Evolutionary conservation across 306 rosid genomes (phyloP).

Genomic region (Malus sieversii): DNA sequence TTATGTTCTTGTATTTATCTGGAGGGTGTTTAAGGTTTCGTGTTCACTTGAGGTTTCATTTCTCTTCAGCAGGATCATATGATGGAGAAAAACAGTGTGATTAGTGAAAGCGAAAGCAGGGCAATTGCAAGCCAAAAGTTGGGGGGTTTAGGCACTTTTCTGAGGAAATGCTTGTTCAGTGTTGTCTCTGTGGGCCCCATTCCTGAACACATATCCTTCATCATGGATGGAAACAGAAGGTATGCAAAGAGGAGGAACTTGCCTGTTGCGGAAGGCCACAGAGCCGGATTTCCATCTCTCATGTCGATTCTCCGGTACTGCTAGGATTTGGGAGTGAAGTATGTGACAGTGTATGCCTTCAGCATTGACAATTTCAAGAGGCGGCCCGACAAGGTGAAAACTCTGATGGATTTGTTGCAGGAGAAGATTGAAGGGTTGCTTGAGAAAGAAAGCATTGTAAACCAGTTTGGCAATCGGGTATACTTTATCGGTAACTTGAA

Average conservation of each 20-base stretch:
- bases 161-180: slow-evolving; percentile 48
- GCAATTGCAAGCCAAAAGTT: slow-evolving; percentile 6
- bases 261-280: slow-evolving; percentile 51
- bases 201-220: slow-evolving; percentile 73
- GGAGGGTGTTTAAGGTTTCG: slow-evolving; percentile 9
- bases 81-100: slow-evolving; percentile 34
- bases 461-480: slow-evolving; percentile 50
- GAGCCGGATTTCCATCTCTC: slow-evolving; percentile 54
- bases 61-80: slow-evolving; percentile 14
- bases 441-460: slow-evolving; percentile 36
- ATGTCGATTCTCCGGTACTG: slow-evolving; percentile 48
- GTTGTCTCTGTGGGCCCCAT: slow-evolving; percentile 55
- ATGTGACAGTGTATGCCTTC: slow-evolving; percentile 67
- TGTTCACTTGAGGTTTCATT: slow-evolving; percentile 6
- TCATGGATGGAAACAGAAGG: slow-evolving; percentile 91
- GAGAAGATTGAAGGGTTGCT: slow-evolving; percentile 62
- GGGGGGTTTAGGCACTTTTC: slow-evolving; percentile 27
- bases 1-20: not conserved
- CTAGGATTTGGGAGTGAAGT: slow-evolving; percentile 65
- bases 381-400: slow-evolving; percentile 44
- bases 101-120: not conserved
- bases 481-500: slow-evolving; percentile 58
- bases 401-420: slow-evolving; percentile 62
- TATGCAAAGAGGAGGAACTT: slow-evolving; percentile 48
- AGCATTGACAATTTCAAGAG: slow-evolving; percentile 78